Evolutionary conservation across 257 asterid genomes (phyloP), one percentile per base, ranked within the genome.

Genomic region (Salvia miltiorrhiza): DNA sequence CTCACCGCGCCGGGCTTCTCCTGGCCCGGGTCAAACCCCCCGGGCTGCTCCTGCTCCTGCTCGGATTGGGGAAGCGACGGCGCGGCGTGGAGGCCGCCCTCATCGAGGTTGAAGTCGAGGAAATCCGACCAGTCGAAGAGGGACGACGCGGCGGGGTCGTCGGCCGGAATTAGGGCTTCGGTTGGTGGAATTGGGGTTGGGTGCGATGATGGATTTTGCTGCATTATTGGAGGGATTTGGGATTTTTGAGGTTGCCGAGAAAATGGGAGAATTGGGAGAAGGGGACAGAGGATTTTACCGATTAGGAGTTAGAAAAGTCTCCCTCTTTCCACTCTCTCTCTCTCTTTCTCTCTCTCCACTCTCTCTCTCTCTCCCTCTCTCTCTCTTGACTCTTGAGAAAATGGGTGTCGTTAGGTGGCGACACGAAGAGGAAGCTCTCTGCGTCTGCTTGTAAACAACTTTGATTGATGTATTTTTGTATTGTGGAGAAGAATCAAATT

Each of bases 121-220:
- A 89, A 82, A 35, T 87, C 94, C 1, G 90, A 79, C 96, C 96
- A 89, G 69, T 87, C 90, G 41, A 89, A 82, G 65, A 82, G 84
- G 44, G 93, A 75, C 2, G 92, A 76, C 0, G 82, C 20, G 37
- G 81, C 28, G 47, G 77, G 86, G 72, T 85, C 87, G 13, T 70
- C 78, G 45, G 76, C 32, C 61, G 70, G 45, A 1, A 28, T 54
- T 33, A 47, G 68, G 4, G 35, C 33, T 4, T 26, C 72, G 37
- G 3, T 33, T 30, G 33, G 23, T 17, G 74, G 73, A 33, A 52
- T 24, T 9, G 72, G 69, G 37, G 43, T 37, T 7, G 53, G 72
- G 26, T 76, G 57, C 19, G 76, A 73, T 16, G 77, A 61, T n/a
- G n/a, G 35, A 30, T 73, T 57, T 68, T 58, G 76, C 63, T 72